These are phyloP conservation scores for Geranium brycei DNA, from an alignment of 345 rosid genomes.

Conservation along the genomic window DNA sequence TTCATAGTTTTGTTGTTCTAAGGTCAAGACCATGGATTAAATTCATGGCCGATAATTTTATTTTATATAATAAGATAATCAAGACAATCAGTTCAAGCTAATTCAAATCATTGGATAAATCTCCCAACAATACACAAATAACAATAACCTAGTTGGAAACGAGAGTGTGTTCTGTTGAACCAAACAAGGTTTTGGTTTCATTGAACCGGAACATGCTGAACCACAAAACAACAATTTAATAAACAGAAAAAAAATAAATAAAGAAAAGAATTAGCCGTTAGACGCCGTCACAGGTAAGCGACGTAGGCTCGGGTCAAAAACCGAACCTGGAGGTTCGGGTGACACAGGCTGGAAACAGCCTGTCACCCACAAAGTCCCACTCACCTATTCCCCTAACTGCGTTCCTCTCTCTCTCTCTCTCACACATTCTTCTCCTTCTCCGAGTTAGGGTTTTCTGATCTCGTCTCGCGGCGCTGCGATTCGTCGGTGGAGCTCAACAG, in stretches of 20 bases:
- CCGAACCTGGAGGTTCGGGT: slow-evolving; percentile 45
- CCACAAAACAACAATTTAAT: no score
- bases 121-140: no score
- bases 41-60: no score
- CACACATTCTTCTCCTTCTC: slow-evolving; percentile 8
- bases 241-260: no score
- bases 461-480: slow-evolving; percentile 10
- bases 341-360: slow-evolving; percentile 96
- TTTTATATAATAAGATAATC: no score
- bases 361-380: slow-evolving; percentile 98
- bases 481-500: slow-evolving; percentile 18
- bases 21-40: no score
- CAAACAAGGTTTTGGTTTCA: not conserved
- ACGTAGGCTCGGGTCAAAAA: slow-evolving; percentile 19
- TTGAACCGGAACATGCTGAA: not conserved
- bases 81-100: no score
- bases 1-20: no score
- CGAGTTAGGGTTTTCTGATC: slow-evolving; percentile 39
- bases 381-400: slow-evolving; percentile 34
- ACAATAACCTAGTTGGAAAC: no score
- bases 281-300: slow-evolving; percentile 12
- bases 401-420: slow-evolving; percentile 8
- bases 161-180: not conserved
- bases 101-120: no score
- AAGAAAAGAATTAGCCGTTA: not conserved